Percentiles rank a stretch among this genome's conserved stretches.
phyloP scores from a whole-genome alignment of 1,284 basidiomycete genomes.

The Peniophora sp. region DNA sequence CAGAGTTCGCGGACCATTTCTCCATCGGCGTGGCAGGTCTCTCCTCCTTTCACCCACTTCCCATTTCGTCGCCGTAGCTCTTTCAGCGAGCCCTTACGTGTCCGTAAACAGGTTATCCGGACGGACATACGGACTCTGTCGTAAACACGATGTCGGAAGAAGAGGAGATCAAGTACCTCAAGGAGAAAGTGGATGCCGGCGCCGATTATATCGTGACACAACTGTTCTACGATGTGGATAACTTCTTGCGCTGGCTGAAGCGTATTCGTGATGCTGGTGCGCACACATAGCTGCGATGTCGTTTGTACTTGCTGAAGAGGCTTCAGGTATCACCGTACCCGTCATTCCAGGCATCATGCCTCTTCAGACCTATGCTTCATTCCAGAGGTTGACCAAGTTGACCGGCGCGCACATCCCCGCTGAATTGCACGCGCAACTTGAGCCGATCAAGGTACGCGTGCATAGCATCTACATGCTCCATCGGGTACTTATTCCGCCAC shows the following conservation, averaged over 20 bases:
- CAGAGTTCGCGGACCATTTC: constrained; percentile 81
- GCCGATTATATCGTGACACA: constrained; percentile 97
- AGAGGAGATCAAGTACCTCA: constrained; percentile 72
- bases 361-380: constrained; percentile 93
- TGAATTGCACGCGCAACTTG: constrained; percentile 60
- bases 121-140: constrained; percentile 76
- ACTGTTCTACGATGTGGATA: constrained; percentile 91
- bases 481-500: background rate
- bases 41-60: constrained; percentile 11
- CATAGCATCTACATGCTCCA: background rate
- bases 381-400: constrained; percentile 85
- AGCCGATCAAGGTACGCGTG: constrained; percentile 66
- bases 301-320: constrained; percentile 7
- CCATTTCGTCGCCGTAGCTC: too few species aligned
- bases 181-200: constrained; percentile 90
- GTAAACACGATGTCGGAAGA: constrained; percentile 42
- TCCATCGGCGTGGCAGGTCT: constrained; percentile 87
- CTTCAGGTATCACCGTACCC: constrained; percentile 78
- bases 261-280: constrained; percentile 67
- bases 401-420: constrained; percentile 79
- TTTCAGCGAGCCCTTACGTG: background rate
- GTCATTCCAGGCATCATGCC: constrained; percentile 98
- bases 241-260: constrained; percentile 74
- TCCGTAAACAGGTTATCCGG: constrained; percentile 74
- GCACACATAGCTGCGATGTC: constrained; percentile 13